Percentiles rank a stretch among this genome's conserved stretches.
Conservation (phyloP, 2,329 filamentous ascomycete species). For the Allantophomopsis cytisporea region DNA sequence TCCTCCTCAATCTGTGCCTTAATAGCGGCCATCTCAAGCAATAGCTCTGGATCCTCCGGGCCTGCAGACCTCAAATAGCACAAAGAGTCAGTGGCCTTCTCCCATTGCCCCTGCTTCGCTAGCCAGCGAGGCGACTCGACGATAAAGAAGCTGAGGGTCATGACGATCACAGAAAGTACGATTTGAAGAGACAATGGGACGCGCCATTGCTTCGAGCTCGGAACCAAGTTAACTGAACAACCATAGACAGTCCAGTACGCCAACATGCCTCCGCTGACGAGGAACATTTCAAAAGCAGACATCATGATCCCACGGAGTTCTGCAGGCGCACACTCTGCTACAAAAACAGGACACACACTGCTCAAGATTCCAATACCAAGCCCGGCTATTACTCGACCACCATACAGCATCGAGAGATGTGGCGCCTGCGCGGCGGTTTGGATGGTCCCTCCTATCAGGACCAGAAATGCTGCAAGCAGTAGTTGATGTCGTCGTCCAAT, state of each 20-base stretch:
- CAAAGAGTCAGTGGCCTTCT: slow-evolving; percentile 41
- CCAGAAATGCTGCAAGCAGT: slow-evolving; percentile 27
- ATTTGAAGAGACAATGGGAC: slow-evolving; percentile 34
- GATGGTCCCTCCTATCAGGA: slow-evolving; percentile 25
- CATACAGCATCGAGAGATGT: slow-evolving; percentile 28
- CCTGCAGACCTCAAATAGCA: slow-evolving; percentile 43
- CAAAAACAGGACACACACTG: slow-evolving; percentile 25
- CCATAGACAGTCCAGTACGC: slow-evolving; percentile 31
- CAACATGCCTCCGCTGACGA: slow-evolving; percentile 22
- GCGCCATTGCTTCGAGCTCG: slow-evolving; percentile 26
- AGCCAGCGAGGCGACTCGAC: slow-evolving; percentile 60
- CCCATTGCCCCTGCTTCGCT: slow-evolving; percentile 47
- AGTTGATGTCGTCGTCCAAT: slow-evolving; percentile 30
- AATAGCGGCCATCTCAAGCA: slow-evolving; percentile 49
- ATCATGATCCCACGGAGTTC: slow-evolving; percentile 24
- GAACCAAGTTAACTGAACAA: slow-evolving; percentile 22
- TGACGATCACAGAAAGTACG: slow-evolving; percentile 44
- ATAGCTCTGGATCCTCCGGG: slow-evolving; percentile 37
- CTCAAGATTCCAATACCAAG: slow-evolving; percentile 32
- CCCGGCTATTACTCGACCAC: slow-evolving; percentile 30
- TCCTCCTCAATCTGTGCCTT: slow-evolving; percentile 54
- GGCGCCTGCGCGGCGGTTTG: slow-evolving; percentile 29
- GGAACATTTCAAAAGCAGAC: slow-evolving; percentile 23
- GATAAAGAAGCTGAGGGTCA: slow-evolving; percentile 52
- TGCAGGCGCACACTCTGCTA: slow-evolving; percentile 24